Conservation (phyloP, 2,329 filamentous ascomycete species). For the Bimuria novae-zelandiae region DNA sequence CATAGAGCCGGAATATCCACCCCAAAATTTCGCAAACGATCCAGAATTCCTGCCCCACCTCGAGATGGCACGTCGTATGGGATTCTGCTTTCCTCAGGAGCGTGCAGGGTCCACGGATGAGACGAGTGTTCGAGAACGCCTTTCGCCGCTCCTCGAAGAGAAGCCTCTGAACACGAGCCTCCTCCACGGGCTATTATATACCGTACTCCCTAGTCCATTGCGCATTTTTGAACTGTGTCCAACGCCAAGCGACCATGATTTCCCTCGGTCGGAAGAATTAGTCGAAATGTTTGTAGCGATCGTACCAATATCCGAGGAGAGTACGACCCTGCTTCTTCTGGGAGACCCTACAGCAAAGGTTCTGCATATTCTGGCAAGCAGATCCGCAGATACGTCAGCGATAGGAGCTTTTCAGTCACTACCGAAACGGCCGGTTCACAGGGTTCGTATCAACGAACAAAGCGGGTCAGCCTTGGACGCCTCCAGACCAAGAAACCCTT, state of each 20-base stretch:
- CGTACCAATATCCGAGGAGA: neutral
- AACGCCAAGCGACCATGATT: neutral
- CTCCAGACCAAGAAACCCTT: no score
- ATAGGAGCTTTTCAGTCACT: neutral
- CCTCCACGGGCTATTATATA: slow-evolving; percentile 1
- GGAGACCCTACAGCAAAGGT: neutral
- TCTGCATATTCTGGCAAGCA: neutral
- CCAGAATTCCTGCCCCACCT: neutral
- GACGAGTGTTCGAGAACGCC: neutral
- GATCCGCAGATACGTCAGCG: neutral
- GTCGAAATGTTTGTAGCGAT: neutral
- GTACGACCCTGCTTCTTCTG: neutral
- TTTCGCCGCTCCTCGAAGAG: slow-evolving; percentile 3
- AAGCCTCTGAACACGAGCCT: slow-evolving; percentile 4
- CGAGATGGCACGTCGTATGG: neutral
- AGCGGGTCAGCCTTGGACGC: no score
- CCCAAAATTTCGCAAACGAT: neutral
- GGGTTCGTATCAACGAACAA: no score
- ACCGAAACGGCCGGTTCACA: no score
- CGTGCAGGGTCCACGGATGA: neutral
- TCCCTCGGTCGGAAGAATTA: neutral
- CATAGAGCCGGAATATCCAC: neutral
- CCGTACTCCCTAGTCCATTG: slow-evolving; percentile 2
- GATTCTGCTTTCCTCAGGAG: slow-evolving; percentile 2
- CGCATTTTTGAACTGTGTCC: slow-evolving; percentile 2